Conservation (phyloP, 2,329 filamentous ascomycete genomes). For the Bipolaris zeicola region DNA sequence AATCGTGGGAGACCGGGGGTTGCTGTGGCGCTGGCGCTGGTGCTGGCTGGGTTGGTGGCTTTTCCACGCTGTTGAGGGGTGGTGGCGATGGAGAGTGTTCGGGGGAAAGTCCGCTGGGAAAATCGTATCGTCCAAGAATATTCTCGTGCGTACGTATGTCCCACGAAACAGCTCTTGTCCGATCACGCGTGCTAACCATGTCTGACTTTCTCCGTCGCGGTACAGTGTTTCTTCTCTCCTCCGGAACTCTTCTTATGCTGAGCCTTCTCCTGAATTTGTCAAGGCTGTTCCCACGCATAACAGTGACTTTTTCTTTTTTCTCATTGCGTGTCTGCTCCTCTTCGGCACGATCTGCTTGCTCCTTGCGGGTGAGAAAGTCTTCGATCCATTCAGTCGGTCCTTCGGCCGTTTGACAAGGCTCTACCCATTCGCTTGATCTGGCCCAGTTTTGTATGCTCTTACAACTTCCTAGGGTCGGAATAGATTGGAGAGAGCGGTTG, state of each 20-base stretch:
- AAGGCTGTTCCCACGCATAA: slow-evolving; percentile 9
- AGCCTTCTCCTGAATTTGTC: slow-evolving; percentile 6
- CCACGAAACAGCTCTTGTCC: slow-evolving; percentile 5
- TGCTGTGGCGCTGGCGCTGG: background rate
- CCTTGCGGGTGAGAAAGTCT: slow-evolving; percentile 11
- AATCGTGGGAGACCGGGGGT: background rate
- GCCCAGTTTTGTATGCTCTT: slow-evolving; percentile 3
- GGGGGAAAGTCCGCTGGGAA: background rate
- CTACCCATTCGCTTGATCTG: slow-evolving; percentile 9
- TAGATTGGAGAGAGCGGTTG: background rate
- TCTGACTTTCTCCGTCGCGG: slow-evolving; percentile 1
- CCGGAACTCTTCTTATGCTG: background rate
- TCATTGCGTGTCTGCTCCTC: background rate
- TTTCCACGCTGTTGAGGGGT: too few relatives aligned
- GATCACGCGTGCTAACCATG: background rate
- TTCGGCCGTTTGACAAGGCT: slow-evolving; percentile 1
- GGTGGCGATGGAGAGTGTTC: background rate
- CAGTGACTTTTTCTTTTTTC: slow-evolving; percentile 1
- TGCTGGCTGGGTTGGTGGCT: too few relatives aligned
- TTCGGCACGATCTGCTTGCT: slow-evolving; percentile 8
- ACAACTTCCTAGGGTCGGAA: background rate
- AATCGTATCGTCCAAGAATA: background rate
- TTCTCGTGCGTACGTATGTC: background rate
- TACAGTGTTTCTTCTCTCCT: background rate
- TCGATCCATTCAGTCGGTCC: slow-evolving; percentile 15